Evolutionary conservation across 2,329 filamentous ascomycete genomes (phyloP), one percentile per base, ranked within the genome.

Genomic region (Endoconidiophora polonica): DNA sequence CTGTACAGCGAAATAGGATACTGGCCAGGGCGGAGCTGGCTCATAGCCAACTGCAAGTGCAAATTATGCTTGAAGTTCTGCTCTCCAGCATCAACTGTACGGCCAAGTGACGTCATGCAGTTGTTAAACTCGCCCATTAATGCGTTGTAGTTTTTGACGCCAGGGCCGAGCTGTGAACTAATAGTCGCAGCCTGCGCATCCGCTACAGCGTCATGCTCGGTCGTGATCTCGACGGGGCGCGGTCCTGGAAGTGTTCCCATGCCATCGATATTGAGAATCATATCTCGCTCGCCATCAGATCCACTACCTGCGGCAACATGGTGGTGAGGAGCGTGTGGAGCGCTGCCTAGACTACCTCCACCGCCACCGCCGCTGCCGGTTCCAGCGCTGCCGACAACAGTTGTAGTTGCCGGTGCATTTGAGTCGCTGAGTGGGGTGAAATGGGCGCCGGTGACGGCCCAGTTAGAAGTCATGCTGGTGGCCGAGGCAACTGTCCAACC

Each of bases 401-500:
- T 84, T 62, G 46, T 58, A 47, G 55, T 12, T 33, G 9, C 55
- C 59, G 56, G 52, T 46, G 59, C 56, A 36, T 57, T 57, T 20
- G 59, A 61, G 36, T 63, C 64, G 48, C 65, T 66, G 57, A 70
- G 68, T 45, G 64, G 68, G 18, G 64, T 64, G 41, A 77, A 59
- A 48, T 62, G 64, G 12, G 71, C 64, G 42, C 64, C 64, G 1
- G 70, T 70, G 42, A 77, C 68, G 44, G 77, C 75, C 80, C 90
- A 96, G 46, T 81, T 75, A 0, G 79, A 67, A 6, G 77, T 83
- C 10, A 95, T 66, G 54, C 81, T 87, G 40, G 82, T 77, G 1
- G 84, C 82, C 51, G 76, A 77, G 0, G 74, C 68, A 1, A 96
- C 75, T 23, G 65, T 63, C 62, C 73, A 76, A 3, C 67, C 63